Evolutionary conservation across 129 eudicot species (phyloP), one percentile per base, ranked within the genome.

Genomic region (Rutidosis leptorrhynchoides): DNA sequence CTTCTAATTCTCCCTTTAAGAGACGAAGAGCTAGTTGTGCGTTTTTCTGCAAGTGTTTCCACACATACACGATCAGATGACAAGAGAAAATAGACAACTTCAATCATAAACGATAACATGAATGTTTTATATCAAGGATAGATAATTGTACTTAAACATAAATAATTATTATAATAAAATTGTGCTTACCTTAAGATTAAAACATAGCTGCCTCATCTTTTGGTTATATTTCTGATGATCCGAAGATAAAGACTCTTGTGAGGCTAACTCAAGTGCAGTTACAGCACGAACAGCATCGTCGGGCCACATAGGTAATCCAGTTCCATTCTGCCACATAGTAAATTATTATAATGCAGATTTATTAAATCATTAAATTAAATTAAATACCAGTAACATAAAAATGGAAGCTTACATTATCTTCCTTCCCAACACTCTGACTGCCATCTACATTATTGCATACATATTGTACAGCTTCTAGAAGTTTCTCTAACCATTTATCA

Each of bases 401-500:
- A 7, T 12, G n/a, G 11, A 14, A 25, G 67, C 82, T 67, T 63
- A 84, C 96, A 63, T 78, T 74, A 15, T 61, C 75, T 68, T 69
- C 95, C 56, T 80, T 71, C 30, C 48, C 80, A 73, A 77, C 79
- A 29, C 37, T 65, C 65, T 68, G 82, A 54, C 75, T 74, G 40
- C 58, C 73, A 29, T 63, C 80, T 42, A 48, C 59, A 56, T 84
- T 43, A 51, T 43, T 76, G 75, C 95, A 94, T 9, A 86, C 68
- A 56, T 16, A 82, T 37, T 79, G 93, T 68, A 94, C 72, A 22
- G 73, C 72, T 54, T 86, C 93, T 23, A 94, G 90, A 74, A 94
- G 93, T 83, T 73, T 94, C 67, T 86, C 96, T 77, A 94, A 69
- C 93, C 95, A 86, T 65, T 61, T 89, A 77, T 94, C 95, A 28